These are phyloP conservation scores for Podila minutissima DNA, from an alignment of 192 early-diverging fungal genomes.

Conservation along the genomic window DNA sequence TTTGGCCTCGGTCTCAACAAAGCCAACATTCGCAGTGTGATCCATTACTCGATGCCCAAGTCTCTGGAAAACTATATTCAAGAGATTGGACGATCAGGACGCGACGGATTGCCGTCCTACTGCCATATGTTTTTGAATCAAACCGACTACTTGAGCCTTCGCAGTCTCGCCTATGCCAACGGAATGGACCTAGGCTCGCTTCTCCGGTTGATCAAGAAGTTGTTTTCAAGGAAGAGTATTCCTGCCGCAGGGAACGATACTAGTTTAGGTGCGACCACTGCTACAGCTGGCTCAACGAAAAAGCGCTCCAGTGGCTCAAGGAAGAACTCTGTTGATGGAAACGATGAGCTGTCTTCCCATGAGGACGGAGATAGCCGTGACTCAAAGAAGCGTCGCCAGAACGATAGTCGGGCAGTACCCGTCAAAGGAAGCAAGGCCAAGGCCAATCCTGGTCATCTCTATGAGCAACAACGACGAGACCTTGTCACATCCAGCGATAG, in stretches of 20 bases:
- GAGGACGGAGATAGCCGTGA: neutral
- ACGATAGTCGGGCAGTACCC: slow-evolving; percentile 10
- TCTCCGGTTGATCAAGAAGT: slow-evolving; percentile 30
- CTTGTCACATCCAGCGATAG: slow-evolving; percentile 13
- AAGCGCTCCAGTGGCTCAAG: too few species aligned
- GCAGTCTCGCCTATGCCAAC: slow-evolving; percentile 58
- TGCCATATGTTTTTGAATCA: slow-evolving; percentile 64
- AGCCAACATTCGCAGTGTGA: slow-evolving; percentile 73
- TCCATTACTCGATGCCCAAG: slow-evolving; percentile 77
- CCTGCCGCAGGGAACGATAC: neutral
- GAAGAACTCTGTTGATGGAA: too few species aligned
- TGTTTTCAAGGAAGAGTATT: slow-evolving; percentile 37
- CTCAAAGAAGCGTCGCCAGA: slow-evolving; percentile 32
- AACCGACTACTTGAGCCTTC: slow-evolving; percentile 52
- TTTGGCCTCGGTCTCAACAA: slow-evolving; percentile 84
- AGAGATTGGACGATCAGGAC: slow-evolving; percentile 76
- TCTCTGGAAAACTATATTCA: slow-evolving; percentile 83
- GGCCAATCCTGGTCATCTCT: neutral
- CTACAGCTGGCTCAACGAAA: neutral
- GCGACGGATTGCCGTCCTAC: slow-evolving; percentile 61
- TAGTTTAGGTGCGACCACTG: neutral
- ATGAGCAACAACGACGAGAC: neutral
- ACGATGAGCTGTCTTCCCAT: too few species aligned
- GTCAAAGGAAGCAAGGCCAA: slow-evolving; percentile 10
- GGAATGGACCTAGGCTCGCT: slow-evolving; percentile 46